A percentile compares a stretch with the other conserved stretches of the same genome.
Evolutionary conservation across 1,284 basidiomycete species (phyloP).

Genomic region (Tremellales sp.): DNA sequence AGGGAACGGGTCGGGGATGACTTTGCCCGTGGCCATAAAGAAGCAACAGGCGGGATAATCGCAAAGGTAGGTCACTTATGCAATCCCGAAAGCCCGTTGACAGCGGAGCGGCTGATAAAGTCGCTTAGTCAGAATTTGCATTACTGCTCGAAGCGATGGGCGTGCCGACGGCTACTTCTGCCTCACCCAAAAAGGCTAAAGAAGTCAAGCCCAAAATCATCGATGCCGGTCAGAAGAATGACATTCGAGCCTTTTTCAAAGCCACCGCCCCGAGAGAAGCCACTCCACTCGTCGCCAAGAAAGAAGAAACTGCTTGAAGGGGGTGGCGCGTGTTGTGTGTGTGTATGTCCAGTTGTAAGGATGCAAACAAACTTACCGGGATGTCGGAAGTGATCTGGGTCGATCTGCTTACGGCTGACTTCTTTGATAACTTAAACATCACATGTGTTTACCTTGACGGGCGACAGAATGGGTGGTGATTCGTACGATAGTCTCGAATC

Average conservation of each 20-base stretch:
- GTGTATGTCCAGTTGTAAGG: too few relatives aligned
- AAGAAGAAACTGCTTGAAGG: not conserved
- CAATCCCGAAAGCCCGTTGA: not conserved
- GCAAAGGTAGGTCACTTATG: constrained; percentile 16
- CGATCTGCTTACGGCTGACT: too few relatives aligned
- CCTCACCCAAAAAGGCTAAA: constrained; percentile 3
- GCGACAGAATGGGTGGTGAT: too few relatives aligned
- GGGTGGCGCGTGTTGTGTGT: too few relatives aligned
- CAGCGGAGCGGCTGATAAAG: not conserved
- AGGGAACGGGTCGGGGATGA: constrained; percentile 43
- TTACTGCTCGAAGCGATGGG: constrained; percentile 23
- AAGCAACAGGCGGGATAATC: constrained; percentile 49
- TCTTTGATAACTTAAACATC: too few relatives aligned
- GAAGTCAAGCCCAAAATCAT: constrained; percentile 5
- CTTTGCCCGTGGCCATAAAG: constrained; percentile 47
- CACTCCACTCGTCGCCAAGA: not conserved
- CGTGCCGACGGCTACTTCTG: constrained; percentile 13
- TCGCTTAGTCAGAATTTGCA: constrained; percentile 24
- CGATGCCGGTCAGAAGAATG: constrained; percentile 10
- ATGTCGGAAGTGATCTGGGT: too few relatives aligned
- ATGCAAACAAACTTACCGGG: too few relatives aligned
- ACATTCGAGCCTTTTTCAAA: constrained; percentile 19
- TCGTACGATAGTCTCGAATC: too few relatives aligned
- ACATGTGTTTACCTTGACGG: too few relatives aligned
- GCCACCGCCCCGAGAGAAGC: constrained; percentile 1